A percentile compares a stretch with the other conserved stretches of the same genome.
These are phyloP conservation scores for Manihot esculenta DNA, from an alignment of 441 rosid genomes.

Conservation along the genomic window DNA sequence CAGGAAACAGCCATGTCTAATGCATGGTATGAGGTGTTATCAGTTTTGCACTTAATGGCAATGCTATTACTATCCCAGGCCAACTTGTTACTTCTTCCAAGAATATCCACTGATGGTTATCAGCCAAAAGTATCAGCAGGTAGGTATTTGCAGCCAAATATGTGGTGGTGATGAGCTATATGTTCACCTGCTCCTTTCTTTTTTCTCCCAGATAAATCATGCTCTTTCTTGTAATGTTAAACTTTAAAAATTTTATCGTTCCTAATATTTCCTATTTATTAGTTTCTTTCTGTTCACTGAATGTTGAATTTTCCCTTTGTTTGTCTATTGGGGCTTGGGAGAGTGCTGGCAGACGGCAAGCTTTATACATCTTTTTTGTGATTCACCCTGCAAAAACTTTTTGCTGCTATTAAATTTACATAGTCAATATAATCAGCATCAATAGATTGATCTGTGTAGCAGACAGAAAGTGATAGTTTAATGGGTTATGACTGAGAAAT, in stretches of 20 bases:
- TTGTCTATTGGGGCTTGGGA: neutral
- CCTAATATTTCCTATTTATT: neutral
- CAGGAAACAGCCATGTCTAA: conserved; percentile 90
- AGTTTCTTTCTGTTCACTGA: neutral
- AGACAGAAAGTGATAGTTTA: neutral
- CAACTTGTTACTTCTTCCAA: conserved; percentile 87
- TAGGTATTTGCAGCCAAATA: conserved; percentile 27
- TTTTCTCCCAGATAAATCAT: neutral
- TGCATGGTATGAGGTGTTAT: conserved; percentile 93
- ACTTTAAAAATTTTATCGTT: neutral
- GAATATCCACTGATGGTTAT: conserved; percentile 72
- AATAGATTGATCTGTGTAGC: conserved; percentile 4
- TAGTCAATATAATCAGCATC: neutral
- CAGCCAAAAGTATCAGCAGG: conserved; percentile 95
- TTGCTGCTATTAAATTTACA: neutral
- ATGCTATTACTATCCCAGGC: conserved; percentile 82
- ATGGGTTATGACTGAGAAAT: too few relatives aligned
- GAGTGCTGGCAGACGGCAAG: neutral
- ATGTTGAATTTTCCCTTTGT: neutral
- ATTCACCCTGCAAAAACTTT: neutral
- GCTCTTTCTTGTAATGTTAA: neutral
- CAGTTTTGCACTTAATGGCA: conserved; percentile 98
- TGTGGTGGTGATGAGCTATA: neutral
- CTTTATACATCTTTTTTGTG: neutral
- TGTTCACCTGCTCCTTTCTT: neutral